Percentiles rank a stretch among this genome's conserved stretches.
phyloP scores from a whole-genome alignment of 306 rosid species.

The Boehmeria nivea region DNA sequence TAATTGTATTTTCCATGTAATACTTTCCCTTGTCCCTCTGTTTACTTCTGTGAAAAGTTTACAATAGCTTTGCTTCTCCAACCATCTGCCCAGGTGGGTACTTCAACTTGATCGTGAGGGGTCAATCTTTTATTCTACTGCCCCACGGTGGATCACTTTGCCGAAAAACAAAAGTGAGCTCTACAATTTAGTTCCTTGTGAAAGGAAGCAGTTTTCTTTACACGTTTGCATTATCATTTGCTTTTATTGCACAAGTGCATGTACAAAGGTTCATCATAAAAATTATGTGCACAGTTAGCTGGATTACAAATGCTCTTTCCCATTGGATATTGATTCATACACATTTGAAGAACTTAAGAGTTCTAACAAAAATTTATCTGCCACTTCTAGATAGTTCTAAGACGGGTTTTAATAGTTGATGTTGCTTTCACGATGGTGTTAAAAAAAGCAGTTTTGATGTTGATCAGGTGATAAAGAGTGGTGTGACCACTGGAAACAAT shows the following conservation, averaged over 20 bases:
- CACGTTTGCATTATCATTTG: background rate
- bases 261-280: too few species aligned
- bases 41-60: constrained; percentile 1
- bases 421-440: too few species aligned
- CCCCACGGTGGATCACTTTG: constrained; percentile 72
- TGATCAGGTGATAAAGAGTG: constrained; percentile 56
- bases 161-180: constrained; percentile 39
- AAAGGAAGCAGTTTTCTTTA: background rate
- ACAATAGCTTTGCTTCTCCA: background rate
- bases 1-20: constrained; percentile 12
- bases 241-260: too few species aligned
- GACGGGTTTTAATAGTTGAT: background rate
- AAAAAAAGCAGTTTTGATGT: constrained; percentile 27
- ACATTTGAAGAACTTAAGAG: background rate
- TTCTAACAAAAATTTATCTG: background rate
- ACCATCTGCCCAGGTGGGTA: constrained; percentile 58
- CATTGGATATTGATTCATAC: too few species aligned
- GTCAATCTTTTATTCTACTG: constrained; percentile 75
- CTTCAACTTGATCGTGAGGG: constrained; percentile 92
- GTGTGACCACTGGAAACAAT: constrained; percentile 99
- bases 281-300: too few species aligned
- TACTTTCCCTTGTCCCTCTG: background rate
- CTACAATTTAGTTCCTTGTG: too few species aligned
- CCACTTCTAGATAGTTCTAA: background rate
- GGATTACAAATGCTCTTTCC: too few species aligned